Evolutionary conservation across 1,139 yeast genomes (phyloP).

Genomic region (Arxiozyma telluris): DNA sequence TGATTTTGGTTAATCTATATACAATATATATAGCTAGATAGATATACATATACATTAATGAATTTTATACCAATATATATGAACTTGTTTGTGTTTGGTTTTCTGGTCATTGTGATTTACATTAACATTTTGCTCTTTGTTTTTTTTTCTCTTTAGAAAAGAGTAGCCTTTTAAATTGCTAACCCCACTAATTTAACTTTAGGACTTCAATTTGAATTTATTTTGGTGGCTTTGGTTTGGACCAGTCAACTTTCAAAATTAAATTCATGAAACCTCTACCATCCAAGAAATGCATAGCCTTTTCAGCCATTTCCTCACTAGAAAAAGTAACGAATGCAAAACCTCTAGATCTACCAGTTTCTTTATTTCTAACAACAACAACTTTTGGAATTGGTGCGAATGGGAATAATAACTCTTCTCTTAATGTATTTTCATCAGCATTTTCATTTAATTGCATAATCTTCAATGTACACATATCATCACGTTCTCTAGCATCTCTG

Average conservation of each 20-base stretch:
- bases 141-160: not conserved
- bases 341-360: conserved; percentile 91
- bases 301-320: conserved; percentile 60
- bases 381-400: conserved; percentile 75
- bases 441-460: conserved; percentile 84
- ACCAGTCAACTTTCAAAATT: conserved; percentile 71
- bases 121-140: not conserved
- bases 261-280: conserved; percentile 91
- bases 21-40: not conserved
- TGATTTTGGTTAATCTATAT: not conserved
- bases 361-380: conserved; percentile 81
- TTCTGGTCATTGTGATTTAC: not conserved
- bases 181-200: not conserved
- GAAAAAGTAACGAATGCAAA: conserved; percentile 91
- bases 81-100: too few species aligned
- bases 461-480: conserved; percentile 82
- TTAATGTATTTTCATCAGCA: conserved; percentile 75
- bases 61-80: too few species aligned
- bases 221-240: conserved; percentile 33
- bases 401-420: conserved; percentile 62
- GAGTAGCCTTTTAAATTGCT: not conserved
- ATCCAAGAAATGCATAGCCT: conserved; percentile 68
- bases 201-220: not conserved
- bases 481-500: conserved; percentile 53
- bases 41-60: too few species aligned